These are phyloP conservation scores for Chrysophaeum taylorii DNA, from an alignment of 352 stramenopile species.

Conservation along the genomic window DNA sequence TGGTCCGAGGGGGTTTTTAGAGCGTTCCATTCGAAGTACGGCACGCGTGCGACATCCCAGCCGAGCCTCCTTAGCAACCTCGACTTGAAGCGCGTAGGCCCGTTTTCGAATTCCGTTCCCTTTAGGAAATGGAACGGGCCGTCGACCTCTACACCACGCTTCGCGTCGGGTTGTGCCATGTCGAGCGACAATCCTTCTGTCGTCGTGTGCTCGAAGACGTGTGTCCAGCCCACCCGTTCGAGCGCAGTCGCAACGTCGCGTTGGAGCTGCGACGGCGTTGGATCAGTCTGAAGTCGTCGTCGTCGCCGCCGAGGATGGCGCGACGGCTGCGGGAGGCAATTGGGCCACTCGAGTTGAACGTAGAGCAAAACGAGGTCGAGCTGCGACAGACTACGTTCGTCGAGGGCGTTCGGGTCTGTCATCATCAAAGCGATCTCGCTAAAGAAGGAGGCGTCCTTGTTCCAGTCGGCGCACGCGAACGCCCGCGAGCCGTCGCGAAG, in stretches of 20 bases:
- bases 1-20: neutral
- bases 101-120: neutral
- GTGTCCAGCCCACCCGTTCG: neutral
- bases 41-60: neutral
- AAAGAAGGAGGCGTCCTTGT: no score
- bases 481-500: no score
- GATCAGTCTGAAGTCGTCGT: no score
- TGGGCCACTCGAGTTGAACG: no score
- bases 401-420: no score
- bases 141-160: neutral
- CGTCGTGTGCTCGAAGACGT: constrained; percentile 1
- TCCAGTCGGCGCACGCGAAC: no score
- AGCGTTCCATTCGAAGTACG: neutral
- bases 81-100: neutral
- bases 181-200: neutral
- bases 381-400: no score
- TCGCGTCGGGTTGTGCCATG: neutral
- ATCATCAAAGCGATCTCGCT: no score
- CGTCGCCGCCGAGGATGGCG: no score
- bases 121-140: neutral
- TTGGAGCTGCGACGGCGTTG: neutral
- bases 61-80: neutral
- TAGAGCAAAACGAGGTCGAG: no score
- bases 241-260: neutral
- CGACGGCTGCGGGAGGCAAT: no score